Base-by-base conservation (phyloP, 2,329 filamentous ascomycete genomes). In the Coniochaeta sp. region DNA sequence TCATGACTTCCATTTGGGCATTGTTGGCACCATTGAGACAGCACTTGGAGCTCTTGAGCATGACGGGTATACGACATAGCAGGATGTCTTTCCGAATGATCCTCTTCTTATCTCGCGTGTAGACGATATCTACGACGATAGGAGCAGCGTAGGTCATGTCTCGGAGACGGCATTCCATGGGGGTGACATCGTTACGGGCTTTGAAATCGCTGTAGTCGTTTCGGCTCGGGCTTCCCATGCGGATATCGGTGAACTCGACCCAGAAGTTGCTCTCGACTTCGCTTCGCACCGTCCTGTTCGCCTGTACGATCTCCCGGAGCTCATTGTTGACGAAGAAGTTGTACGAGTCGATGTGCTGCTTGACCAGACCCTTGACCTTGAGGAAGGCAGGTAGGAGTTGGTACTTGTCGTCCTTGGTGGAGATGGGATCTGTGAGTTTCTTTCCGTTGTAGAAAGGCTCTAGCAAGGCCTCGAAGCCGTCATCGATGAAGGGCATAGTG, bases 81-180 rank as follows among this genome's bases (percentile, higher is more conserved):
- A 87, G 85, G 58, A 96, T 87, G 66, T 87, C 88, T 63, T 89
- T 87, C 66, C 88, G 86, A 54, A 90, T 84, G 62, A 95, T 85
- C 67, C 84, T 85, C 66, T 89, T 85, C 64, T 88, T 89, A 61
- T 93, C 92, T 73, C 92, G 85, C 38, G 91, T 89, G 71, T 96
- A 98, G 66, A 90, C 87, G 59, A 98, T 90, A 70, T 98, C 93
- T 62, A 98, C 92, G 38, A 91, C 84, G 63, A 99, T 96, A 1
- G 93, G 93, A 11, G 95, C 95, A 22, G 92, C 90, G 72, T 99
- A 99, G n/a, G 93, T 98, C 83, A 96, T 93, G 72, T 99, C 96
- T 68, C 96, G 88, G 61, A 99, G 81, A 36, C 95, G 90, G 71
- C 95, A 99, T 78, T 99, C 96, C 78, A 98, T 96, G 1, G 95